These are phyloP conservation scores for Dendrobium chrysotoxum DNA, from an alignment of 106 monocot species.

Conservation along the genomic window DNA sequence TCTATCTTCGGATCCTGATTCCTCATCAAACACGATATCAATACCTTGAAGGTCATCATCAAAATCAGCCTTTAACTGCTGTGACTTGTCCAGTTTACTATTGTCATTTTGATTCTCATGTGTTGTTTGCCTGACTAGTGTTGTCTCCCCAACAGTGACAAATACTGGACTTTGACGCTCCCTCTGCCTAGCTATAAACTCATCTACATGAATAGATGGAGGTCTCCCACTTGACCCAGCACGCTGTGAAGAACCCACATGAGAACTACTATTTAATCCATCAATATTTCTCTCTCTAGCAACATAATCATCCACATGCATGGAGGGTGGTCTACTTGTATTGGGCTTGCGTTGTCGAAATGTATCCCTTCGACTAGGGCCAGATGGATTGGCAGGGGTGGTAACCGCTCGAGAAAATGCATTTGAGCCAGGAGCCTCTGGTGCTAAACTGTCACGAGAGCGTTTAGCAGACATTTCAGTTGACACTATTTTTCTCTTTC, in stretches of 20 bases:
- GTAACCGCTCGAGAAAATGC: constrained; percentile 51
- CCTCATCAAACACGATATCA: constrained; percentile 93
- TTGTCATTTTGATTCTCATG: constrained; percentile 26
- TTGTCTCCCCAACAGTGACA: constrained; percentile 33
- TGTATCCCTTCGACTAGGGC: constrained; percentile 78
- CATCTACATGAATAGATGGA: constrained; percentile 99
- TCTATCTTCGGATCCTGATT: constrained; percentile 88
- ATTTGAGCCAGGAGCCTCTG: constrained; percentile 48
- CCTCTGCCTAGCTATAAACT: constrained; percentile 95
- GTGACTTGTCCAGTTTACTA: constrained; percentile 52
- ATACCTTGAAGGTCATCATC: constrained; percentile 90
- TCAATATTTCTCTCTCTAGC: constrained; percentile 96
- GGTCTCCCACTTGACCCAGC: constrained; percentile 80
- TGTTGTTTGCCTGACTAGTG: constrained; percentile 36
- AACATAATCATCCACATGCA: constrained; percentile 99
- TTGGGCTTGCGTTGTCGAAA: constrained; percentile 98
- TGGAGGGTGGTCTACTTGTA: constrained; percentile 97
- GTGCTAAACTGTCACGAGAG: constrained; percentile 37
- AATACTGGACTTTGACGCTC: constrained; percentile 69
- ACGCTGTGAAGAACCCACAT: constrained; percentile 62
- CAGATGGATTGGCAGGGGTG: constrained; percentile 29
- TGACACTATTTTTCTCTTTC: constrained; percentile 59
- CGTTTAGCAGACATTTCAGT: constrained; percentile 59
- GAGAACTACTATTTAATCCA: constrained; percentile 49
- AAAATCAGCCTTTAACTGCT: constrained; percentile 54